Base-by-base conservation (phyloP, 768 basidiomycete genomes). In the Sporobolomyces pararoseus region DNA sequence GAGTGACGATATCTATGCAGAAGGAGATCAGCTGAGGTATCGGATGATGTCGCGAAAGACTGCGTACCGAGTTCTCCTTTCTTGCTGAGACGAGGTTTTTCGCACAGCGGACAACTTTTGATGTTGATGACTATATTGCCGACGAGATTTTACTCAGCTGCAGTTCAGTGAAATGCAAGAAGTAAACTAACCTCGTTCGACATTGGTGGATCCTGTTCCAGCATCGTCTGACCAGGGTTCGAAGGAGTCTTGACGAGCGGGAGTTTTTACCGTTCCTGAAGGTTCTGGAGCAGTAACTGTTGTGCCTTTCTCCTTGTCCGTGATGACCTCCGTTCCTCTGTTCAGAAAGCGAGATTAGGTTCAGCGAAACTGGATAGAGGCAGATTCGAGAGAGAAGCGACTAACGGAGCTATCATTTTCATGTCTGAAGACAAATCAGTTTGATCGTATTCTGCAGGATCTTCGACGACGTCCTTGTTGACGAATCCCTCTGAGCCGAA, bases 51-150 rank as follows among this genome's bases (percentile, higher is more conserved):
- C 3, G 58, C 2, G 19, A 37, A 31, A 42, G n/a, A n/a, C n/a
- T n/a, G n/a, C 60, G 19, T 9, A 68, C 66, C 66, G 76, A 92
- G 83, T 79, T 97, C 96, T 0, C 87, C 90, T 79, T 92, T 92
- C 62, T 86, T 84, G 79, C 85, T 89, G 75, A 98, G 77, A 51
- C 93, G 82, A 3, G 91, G 89, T 16, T 91, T 86, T 78, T 92
- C 93, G 77, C 95, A 99, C 51, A 99, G 79, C 0, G 95, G 95
- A 78, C 95, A 99, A 65, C 86, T 89, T 83, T 89, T 89, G 75
- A 99, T 86, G 78, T 97, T 97, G 82, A 98, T 94, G 34, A 99
- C 87, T 9, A 44, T 6, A 17, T 0, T 1, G 0, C 19, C 7
- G 23, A 19, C 9, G 39, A 42, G 39, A 9, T 42, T 42, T 42